A percentile compares a stretch with the other conserved stretches of the same genome.
These are phyloP conservation scores for Jackrogersella minutella DNA, from an alignment of 495 filamentous ascomycete species.

Conservation along the genomic window DNA sequence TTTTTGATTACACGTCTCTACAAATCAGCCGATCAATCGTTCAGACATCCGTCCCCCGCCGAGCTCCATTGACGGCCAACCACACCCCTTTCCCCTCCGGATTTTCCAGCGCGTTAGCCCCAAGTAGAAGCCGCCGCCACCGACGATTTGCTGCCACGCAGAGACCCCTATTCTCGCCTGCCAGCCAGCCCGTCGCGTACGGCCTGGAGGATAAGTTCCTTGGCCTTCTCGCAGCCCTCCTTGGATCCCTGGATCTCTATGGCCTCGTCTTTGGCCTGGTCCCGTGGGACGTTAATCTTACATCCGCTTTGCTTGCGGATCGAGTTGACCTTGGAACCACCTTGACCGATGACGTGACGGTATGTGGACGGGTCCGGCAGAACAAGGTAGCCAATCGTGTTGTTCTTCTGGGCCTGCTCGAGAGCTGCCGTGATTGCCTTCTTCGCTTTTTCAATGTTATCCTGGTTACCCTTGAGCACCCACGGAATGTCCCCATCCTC, in stretches of 20 bases:
- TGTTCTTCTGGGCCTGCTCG: constrained; percentile 73
- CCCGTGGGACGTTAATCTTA: constrained; percentile 88
- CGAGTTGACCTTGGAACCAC: constrained; percentile 87
- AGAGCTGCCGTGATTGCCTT: constrained; percentile 74
- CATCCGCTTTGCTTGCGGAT: constrained; percentile 93
- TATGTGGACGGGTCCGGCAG: constrained; percentile 90
- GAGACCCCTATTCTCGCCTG: constrained; percentile 41
- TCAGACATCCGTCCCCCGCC: no score
- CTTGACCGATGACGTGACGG: constrained; percentile 87
- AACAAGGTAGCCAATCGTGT: constrained; percentile 82
- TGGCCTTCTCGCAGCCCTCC: constrained; percentile 86
- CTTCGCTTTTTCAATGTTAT: constrained; percentile 80
- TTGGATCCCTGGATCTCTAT: constrained; percentile 85
- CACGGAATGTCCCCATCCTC: constrained; percentile 87
- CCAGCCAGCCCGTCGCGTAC: constrained; percentile 63
- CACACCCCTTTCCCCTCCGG: neutral
- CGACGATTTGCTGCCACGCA: neutral
- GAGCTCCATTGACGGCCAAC: neutral
- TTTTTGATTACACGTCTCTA: constrained; percentile 29
- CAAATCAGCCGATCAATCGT: constrained; percentile 5
- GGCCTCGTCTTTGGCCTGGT: constrained; percentile 77
- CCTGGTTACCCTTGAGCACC: constrained; percentile 80
- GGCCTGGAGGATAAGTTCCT: constrained; percentile 83
- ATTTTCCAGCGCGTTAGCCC: neutral
- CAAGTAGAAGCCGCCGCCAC: no score